Evolutionary conservation across 352 stramenopile genomes (phyloP).

Genomic region (Pythium guiyangense): DNA sequence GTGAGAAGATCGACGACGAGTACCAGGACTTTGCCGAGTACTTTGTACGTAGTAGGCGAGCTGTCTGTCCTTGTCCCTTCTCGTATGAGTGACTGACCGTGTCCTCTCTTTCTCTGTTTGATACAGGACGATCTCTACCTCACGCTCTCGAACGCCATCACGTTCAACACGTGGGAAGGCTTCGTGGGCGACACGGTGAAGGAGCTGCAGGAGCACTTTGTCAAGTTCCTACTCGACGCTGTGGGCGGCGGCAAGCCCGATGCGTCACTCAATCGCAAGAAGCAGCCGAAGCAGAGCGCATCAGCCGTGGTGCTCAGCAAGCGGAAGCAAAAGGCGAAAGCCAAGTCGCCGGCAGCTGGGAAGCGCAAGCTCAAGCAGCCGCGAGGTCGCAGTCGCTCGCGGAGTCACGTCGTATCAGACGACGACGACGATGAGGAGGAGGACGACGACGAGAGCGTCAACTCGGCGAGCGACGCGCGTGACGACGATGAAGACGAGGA

Average conservation of each 20-base stretch:
- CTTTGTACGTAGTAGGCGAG: conserved; percentile 38
- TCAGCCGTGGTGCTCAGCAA: conserved; percentile 4
- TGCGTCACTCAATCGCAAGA: conserved; percentile 8
- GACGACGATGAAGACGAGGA: conserved; percentile 66
- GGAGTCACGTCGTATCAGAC: conserved; percentile 23
- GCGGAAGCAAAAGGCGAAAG: conserved; percentile 16
- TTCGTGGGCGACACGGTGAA: conserved; percentile 53
- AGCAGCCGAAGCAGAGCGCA: not conserved
- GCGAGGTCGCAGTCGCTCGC: not conserved
- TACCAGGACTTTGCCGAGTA: conserved; percentile 74
- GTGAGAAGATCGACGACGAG: conserved; percentile 58
- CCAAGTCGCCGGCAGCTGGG: conserved; percentile 12
- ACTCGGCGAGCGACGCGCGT: conserved; percentile 35
- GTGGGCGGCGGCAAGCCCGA: conserved; percentile 28
- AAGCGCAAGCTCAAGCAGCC: not conserved
- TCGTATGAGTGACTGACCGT: conserved; percentile 2
- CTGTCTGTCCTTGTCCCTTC: no score
- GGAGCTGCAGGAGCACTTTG: conserved; percentile 64
- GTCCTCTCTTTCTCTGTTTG: not conserved
- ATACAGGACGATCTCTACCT: conserved; percentile 62
- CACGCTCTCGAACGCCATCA: conserved; percentile 77
- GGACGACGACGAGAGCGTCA: conserved; percentile 43
- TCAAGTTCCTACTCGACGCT: conserved; percentile 72
- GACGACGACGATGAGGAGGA: conserved; percentile 45
- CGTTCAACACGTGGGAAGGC: conserved; percentile 69